phyloP scores from a whole-genome alignment of 495 filamentous ascomycete species.

The Aspergillus indologenus region DNA sequence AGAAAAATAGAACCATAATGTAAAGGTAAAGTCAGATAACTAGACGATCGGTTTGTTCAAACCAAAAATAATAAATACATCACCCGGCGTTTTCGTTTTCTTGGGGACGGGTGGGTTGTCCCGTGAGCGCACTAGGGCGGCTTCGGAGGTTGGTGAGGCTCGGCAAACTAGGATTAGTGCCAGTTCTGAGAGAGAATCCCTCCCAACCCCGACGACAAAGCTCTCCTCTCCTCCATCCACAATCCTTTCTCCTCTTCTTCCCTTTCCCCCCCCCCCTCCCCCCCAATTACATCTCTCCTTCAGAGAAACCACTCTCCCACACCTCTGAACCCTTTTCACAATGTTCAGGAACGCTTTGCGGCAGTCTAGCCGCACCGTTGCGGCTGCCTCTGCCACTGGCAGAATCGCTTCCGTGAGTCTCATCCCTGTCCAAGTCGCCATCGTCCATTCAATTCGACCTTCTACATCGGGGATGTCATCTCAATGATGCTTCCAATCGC shows the following conservation, averaged over 20 bases:
- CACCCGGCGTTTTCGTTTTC: slow-evolving; percentile 3
- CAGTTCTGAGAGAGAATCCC: slow-evolving; percentile 46
- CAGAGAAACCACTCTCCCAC: slow-evolving; percentile 47
- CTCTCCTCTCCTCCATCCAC: slow-evolving; percentile 53
- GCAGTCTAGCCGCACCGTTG: slow-evolving; percentile 90
- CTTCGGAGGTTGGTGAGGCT: slow-evolving; percentile 44
- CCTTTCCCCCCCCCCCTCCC: slow-evolving; percentile 21
- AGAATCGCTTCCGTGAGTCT: slow-evolving; percentile 89
- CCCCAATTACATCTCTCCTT: slow-evolving; percentile 50
- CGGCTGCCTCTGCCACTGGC: slow-evolving; percentile 84
- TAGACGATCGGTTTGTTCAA: not conserved
- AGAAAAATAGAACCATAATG: not conserved
- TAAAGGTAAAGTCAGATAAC: not conserved
- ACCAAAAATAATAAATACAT: not conserved
- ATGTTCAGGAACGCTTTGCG: slow-evolving; percentile 99
- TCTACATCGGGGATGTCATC: slow-evolving; percentile 39
- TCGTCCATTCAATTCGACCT: slow-evolving; percentile 23
- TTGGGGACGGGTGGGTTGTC: slow-evolving; percentile 20
- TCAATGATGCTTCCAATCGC: slow-evolving; percentile 38
- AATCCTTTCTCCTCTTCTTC: slow-evolving; percentile 47
- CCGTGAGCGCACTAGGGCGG: slow-evolving; percentile 42
- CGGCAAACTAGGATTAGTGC: slow-evolving; percentile 46
- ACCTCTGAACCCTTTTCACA: slow-evolving; percentile 54
- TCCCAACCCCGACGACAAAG: slow-evolving; percentile 53
- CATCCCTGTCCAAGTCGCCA: slow-evolving; percentile 30